phyloP scores from a whole-genome alignment of 257 asterid genomes.

The Penstemon eatonii region DNA sequence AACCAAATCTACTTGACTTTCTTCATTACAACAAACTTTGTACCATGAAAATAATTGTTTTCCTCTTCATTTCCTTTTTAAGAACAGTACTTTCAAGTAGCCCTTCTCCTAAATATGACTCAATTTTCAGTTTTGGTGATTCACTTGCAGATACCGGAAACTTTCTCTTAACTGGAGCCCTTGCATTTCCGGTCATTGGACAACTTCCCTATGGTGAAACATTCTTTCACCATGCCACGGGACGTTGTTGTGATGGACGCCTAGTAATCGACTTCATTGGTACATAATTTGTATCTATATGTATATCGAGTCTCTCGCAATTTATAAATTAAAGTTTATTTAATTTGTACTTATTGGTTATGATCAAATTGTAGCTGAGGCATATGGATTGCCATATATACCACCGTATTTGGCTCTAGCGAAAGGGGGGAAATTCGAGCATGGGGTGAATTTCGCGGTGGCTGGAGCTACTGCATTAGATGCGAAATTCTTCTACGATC shows the following conservation, averaged over 20 bases:
- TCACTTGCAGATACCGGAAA: constrained; percentile 84
- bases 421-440: constrained; percentile 37
- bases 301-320: not conserved
- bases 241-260: constrained; percentile 67
- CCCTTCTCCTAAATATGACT: constrained; percentile 42
- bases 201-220: constrained; percentile 65
- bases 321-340: not conserved
- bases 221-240: constrained; percentile 61
- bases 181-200: constrained; percentile 66
- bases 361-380: constrained; percentile 54
- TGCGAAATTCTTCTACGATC: constrained; percentile 60
- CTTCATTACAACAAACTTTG: not conserved
- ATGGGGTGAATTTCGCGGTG: constrained; percentile 82
- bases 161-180: constrained; percentile 60
- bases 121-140: constrained; percentile 81
- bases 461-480: constrained; percentile 88
- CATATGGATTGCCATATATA: constrained; percentile 66
- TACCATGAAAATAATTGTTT: constrained; percentile 32
- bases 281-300: constrained; percentile 14
- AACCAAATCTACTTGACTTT: not conserved
- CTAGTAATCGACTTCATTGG: constrained; percentile 61
- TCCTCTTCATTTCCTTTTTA: constrained; percentile 27
- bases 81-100: constrained; percentile 22
- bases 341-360: not conserved
- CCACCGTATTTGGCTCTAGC: constrained; percentile 55